Conservation (phyloP, 306 rosid genomes). For the Cucurbita pepo region DNA sequence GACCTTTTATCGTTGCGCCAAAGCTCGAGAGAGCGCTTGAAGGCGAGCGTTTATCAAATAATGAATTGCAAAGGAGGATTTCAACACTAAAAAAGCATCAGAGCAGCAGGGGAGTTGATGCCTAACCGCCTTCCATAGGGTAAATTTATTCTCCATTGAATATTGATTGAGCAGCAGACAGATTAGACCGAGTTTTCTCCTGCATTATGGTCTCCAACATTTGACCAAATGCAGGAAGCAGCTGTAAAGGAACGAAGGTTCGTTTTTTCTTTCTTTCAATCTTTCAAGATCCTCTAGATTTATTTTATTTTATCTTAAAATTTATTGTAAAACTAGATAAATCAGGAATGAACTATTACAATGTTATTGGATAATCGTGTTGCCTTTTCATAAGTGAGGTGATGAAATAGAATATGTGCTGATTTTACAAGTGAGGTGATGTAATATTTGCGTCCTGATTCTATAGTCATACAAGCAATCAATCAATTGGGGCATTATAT, state of each 20-base stretch:
- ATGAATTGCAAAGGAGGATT: conserved; percentile 42
- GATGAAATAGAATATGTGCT: neutral
- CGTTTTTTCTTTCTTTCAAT: neutral
- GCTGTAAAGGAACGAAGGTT: neutral
- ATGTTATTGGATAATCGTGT: neutral
- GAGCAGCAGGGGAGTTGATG: conserved; percentile 5
- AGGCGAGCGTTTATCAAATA: conserved; percentile 30
- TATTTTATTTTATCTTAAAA: neutral
- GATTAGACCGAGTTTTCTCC: neutral
- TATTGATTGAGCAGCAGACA: neutral
- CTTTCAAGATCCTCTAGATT: neutral
- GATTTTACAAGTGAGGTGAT: neutral
- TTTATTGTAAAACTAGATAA: neutral
- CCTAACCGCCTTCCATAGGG: neutral
- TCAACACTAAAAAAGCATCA: conserved; percentile 15
- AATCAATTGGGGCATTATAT: neutral
- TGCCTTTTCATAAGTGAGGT: neutral
- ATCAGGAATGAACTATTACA: too few relatives aligned
- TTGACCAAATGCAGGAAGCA: neutral
- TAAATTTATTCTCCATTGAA: neutral
- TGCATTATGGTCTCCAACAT: neutral
- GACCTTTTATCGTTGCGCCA: neutral
- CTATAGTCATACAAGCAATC: neutral
- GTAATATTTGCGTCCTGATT: neutral
- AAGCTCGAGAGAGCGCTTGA: conserved; percentile 53